Base-by-base conservation (phyloP, 257 asterid genomes). In the Anisodus tanguticus region DNA sequence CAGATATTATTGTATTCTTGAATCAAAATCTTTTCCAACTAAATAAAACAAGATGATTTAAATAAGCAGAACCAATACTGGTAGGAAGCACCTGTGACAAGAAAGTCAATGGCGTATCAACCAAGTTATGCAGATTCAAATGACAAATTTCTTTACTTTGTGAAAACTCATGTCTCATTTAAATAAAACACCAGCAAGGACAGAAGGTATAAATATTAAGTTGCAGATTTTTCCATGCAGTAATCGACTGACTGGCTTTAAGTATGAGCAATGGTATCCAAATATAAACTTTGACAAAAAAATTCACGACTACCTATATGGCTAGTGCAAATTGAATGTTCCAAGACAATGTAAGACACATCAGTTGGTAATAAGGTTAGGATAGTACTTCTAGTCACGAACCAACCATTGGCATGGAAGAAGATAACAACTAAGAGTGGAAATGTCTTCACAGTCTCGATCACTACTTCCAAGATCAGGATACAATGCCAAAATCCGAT, bases 381-480 rank as follows among this genome's bases (percentile, higher is more conserved):
- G 63, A 4, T 51, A 12, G 81, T 51, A 26, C 43, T 58, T 16
- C 22, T 76, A 26, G 63, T 13, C 13, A 76, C 47, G 3, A 51
- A 26, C 81, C 81, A 51, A 76, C 63, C 63, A 76, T 17, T 26
- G 62, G 63, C 62, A 76, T 22, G 62, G 81, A 76, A 22, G n/a
- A 71, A 71, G 58, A 9, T 71, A 45, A 45, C 58, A 43, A 71
- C 17, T 9, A 71, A 71, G 79, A 45, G 58, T 45, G 79, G 79
- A 71, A 71, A 45, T 71, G 35, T 71, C 37, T 71, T 70, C 37
- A 69, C 13, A 45, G 39, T 71, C 35, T 71, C 79, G 5, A 71
- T 71, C 39, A 72, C 37, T 47, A 72, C 37, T 12, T n/a, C 59
- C 80, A 72, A 47, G 37, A 47, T 47, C 57, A 72, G 41, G 39